Evolutionary conservation across 768 basidiomycete species (phyloP).

Genomic region (Crassisporium funariophilum): DNA sequence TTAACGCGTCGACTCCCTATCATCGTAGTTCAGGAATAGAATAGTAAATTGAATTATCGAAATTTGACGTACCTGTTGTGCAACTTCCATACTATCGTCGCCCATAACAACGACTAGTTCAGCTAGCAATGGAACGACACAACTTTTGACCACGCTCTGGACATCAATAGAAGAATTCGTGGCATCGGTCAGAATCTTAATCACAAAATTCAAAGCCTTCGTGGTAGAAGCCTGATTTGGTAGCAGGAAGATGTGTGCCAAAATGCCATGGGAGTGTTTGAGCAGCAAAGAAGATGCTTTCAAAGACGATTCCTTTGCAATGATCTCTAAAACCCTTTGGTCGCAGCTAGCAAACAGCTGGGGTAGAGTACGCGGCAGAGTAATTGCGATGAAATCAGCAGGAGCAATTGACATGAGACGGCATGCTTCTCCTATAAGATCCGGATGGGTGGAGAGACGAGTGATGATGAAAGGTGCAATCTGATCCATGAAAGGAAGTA

Average conservation of each 20-base stretch:
- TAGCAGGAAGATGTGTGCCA: slow-evolving; percentile 69
- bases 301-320: slow-evolving; percentile 56
- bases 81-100: slow-evolving; percentile 53
- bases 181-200: slow-evolving; percentile 55
- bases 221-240: slow-evolving; percentile 55
- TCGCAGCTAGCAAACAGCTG: slow-evolving; percentile 66
- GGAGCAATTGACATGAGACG: slow-evolving; percentile 63
- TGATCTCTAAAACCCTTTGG: slow-evolving; percentile 54
- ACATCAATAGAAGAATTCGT: slow-evolving; percentile 43
- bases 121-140: slow-evolving; percentile 68
- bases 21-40: slow-evolving; percentile 1
- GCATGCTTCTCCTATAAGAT: slow-evolving; percentile 63
- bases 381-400: slow-evolving; percentile 63
- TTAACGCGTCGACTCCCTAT: slow-evolving; percentile 39
- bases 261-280: slow-evolving; percentile 57
- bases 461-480: slow-evolving; percentile 68
- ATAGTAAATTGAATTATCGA: not conserved
- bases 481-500: slow-evolving; percentile 68
- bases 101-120: slow-evolving; percentile 80
- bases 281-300: slow-evolving; percentile 16
- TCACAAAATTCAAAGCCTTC: slow-evolving; percentile 62
- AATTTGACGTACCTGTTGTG: slow-evolving; percentile 44
- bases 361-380: slow-evolving; percentile 68
- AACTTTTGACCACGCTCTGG: slow-evolving; percentile 62
- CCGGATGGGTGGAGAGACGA: slow-evolving; percentile 59